A percentile compares a stretch with the other conserved stretches of the same genome.
These are phyloP conservation scores for Trichophyton simii DNA, from an alignment of 2,329 filamentous ascomycete species.

Conservation along the genomic window DNA sequence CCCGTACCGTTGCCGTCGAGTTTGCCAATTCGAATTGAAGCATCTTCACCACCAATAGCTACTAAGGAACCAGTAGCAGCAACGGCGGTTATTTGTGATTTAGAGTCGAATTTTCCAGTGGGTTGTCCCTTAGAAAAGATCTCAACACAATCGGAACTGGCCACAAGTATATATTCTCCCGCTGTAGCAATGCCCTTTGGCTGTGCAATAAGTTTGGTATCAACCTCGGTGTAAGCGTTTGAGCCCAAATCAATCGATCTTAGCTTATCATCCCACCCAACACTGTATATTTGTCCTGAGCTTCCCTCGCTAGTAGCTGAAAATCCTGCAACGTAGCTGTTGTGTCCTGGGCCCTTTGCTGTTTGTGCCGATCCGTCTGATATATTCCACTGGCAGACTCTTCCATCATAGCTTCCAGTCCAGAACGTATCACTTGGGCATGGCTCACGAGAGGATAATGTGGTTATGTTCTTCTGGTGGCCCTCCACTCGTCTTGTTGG, in stretches of 20 bases:
- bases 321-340: constrained; percentile 74
- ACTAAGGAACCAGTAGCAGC: constrained; percentile 55
- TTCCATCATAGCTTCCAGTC: constrained; percentile 87
- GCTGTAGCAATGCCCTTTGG: constrained; percentile 59
- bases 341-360: constrained; percentile 69
- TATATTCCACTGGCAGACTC: constrained; percentile 73
- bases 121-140: constrained; percentile 47
- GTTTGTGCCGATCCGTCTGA: constrained; percentile 53
- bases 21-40: constrained; percentile 62
- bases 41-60: constrained; percentile 65
- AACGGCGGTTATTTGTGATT: constrained; percentile 56
- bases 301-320: constrained; percentile 39
- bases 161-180: constrained; percentile 44
- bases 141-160: constrained; percentile 46
- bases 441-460: constrained; percentile 48
- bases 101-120: constrained; percentile 48
- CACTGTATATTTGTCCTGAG: constrained; percentile 58
- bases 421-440: constrained; percentile 51
- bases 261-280: constrained; percentile 88
- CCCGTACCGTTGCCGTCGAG: constrained; percentile 45
- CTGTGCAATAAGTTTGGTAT: constrained; percentile 59
- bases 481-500: constrained; percentile 66
- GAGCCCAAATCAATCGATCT: constrained; percentile 63
- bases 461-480: constrained; percentile 83
- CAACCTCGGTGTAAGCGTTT: constrained; percentile 60